Evolutionary conservation across 345 rosid genomes (phyloP), one percentile per base, ranked within the genome.

Genomic region (Populus simonii): DNA sequence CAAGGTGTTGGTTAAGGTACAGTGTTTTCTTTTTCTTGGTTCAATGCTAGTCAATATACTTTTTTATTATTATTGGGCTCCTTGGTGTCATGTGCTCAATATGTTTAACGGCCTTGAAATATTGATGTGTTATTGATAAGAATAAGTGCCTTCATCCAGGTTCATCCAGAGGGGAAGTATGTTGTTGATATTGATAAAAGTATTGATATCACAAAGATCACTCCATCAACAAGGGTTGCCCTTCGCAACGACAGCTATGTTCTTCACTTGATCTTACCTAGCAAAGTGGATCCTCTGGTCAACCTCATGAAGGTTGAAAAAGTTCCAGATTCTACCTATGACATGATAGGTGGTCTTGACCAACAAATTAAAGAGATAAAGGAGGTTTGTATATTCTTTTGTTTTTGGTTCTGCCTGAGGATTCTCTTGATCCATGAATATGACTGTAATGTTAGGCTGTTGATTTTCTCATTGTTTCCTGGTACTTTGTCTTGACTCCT

Each of bases 301-400:
- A 96, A 94, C 85, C 98, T 96, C 55, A 96, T 96, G 99, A 96
- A 96, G 84, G 99, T 96, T 85, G 99, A 96, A 81, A 96, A 96
- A 77, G 99, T 96, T 77, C 99, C 85, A 25, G 99, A 96, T 87
- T 96, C 99, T 73, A 96, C 99, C 0, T 96, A 96, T 84, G 99
- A 96, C 83, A 94, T 96, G 99, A 96, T 96, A 22, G 99, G 85
- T 81, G 99, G 99, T 63, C 98, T 96, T 81, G 75, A 70, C 84
- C 98, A 96, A 77, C 98, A 96, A 83, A 96, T 96, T 74, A 96
- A 96, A 83, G 99, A 96, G 83, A 96, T 96, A 25, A 96, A 96
- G 75, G 98, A 96, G 98, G 99, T 94, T 55, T 35, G 78, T 29
- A 22, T 18, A 74, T 31, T 27, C 33, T 33, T 69, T 31, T 5